Evolutionary conservation across 768 basidiomycete genomes (phyloP).

Genomic region (Pisolithus marmoratus): DNA sequence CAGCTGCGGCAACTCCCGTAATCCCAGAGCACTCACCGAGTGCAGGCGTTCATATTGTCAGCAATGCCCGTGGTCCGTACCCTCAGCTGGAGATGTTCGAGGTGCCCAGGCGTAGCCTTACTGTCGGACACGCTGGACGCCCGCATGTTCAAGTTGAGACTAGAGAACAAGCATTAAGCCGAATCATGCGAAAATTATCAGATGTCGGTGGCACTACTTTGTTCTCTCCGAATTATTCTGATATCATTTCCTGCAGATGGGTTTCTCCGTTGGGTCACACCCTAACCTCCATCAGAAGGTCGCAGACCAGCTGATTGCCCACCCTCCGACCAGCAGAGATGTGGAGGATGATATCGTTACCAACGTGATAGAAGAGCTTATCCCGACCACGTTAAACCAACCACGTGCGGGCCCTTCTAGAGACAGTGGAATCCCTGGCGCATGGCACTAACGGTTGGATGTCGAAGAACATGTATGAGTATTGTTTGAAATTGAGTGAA

Average conservation of each 20-base stretch:
- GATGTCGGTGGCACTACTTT: constrained; percentile 44
- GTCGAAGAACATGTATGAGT: neutral
- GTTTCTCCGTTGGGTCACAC: constrained; percentile 57
- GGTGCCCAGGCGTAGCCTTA: constrained; percentile 42
- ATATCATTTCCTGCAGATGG: constrained; percentile 47
- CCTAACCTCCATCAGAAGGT: constrained; percentile 49
- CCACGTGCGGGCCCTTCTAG: constrained; percentile 31
- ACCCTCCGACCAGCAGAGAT: constrained; percentile 42
- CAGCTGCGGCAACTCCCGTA: constrained; percentile 7
- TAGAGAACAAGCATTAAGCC: constrained; percentile 36
- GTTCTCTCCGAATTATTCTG: constrained; percentile 5
- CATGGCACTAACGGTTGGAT: constrained; percentile 35
- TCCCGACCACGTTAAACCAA: constrained; percentile 36
- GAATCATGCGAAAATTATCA: constrained; percentile 53
- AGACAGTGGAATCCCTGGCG: constrained; percentile 35
- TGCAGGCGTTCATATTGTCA: constrained; percentile 45
- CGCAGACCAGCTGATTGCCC: constrained; percentile 41
- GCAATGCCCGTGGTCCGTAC: constrained; percentile 53
- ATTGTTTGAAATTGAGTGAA: neutral
- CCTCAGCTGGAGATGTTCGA: constrained; percentile 61
- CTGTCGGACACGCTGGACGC: constrained; percentile 14
- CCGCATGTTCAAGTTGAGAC: constrained; percentile 11
- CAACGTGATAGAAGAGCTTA: constrained; percentile 52
- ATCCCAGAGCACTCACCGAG: constrained; percentile 5
- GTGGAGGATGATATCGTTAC: constrained; percentile 63